Evolutionary conservation across 2,329 filamentous ascomycete species (phyloP).

Genomic region (Chaetomiaceae sp.): DNA sequence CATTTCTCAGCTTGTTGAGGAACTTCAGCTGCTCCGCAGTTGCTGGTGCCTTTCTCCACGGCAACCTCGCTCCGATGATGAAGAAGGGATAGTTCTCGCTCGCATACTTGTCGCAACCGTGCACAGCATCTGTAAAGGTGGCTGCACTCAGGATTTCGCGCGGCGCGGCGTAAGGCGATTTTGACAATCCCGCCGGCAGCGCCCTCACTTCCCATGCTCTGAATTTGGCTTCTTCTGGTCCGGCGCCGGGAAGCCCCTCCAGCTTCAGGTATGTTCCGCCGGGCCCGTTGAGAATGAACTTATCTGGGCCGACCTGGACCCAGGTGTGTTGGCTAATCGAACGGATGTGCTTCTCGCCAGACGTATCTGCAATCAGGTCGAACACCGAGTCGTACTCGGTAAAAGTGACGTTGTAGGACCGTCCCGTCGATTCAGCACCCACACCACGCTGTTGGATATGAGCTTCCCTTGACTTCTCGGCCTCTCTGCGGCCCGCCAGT

Average conservation of each 20-base stretch:
- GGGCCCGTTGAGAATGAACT: constrained; percentile 64
- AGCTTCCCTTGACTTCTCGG: constrained; percentile 36
- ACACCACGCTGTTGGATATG: constrained; percentile 10
- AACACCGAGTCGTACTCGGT: constrained; percentile 91
- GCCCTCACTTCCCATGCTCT: constrained; percentile 47
- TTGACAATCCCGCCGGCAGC: constrained; percentile 41
- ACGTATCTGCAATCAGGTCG: constrained; percentile 80
- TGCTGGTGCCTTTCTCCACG: constrained; percentile 67
- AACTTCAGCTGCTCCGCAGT: constrained; percentile 62
- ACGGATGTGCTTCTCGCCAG: constrained; percentile 73
- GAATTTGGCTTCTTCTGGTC: constrained; percentile 32
- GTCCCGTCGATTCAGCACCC: neutral
- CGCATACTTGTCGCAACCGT: constrained; percentile 80
- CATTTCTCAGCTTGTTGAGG: constrained; percentile 60
- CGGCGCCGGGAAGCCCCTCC: constrained; percentile 37
- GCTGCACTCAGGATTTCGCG: constrained; percentile 61
- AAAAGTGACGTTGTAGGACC: constrained; percentile 60
- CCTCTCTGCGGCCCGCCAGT: constrained; percentile 47
- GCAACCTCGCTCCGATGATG: constrained; percentile 61
- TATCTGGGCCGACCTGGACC: constrained; percentile 70
- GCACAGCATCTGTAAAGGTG: constrained; percentile 71
- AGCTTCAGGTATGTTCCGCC: constrained; percentile 59
- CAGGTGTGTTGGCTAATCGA: constrained; percentile 71
- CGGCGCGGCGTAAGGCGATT: constrained; percentile 63
- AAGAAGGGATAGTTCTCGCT: constrained; percentile 58